phyloP scores from a whole-genome alignment of 1,284 basidiomycete genomes.

The Cystobasidiaceae sp. region DNA sequence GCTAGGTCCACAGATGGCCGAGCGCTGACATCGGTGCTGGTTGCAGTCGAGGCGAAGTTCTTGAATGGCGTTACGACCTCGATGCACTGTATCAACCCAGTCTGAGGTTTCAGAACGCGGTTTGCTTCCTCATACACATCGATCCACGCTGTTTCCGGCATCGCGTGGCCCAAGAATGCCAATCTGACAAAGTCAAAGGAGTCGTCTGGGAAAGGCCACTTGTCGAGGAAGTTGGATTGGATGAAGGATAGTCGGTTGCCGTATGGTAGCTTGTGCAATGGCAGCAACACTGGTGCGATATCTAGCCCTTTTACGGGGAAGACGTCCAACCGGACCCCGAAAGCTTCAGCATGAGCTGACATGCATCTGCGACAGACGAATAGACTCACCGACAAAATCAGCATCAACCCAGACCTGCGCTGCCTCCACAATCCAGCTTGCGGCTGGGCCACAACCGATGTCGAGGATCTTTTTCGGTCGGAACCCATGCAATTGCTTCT shows the following conservation, averaged over 20 bases:
- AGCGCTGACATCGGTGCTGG: not conserved
- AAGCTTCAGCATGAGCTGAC: not conserved
- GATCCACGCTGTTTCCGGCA: slow-evolving; percentile 18
- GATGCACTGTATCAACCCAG: slow-evolving; percentile 17
- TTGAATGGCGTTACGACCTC: too few relatives aligned
- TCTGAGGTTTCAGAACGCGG: not conserved
- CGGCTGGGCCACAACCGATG: slow-evolving; percentile 9
- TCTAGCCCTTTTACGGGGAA: slow-evolving; percentile 2
- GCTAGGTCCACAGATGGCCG: not conserved
- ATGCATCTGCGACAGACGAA: not conserved
- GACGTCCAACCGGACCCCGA: not conserved
- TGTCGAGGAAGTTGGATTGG: slow-evolving; percentile 19
- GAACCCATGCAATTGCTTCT: not conserved
- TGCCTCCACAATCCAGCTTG: slow-evolving; percentile 21
- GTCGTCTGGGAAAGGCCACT: slow-evolving; percentile 18
- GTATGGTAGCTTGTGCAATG: not conserved
- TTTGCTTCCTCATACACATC: slow-evolving; percentile 21
- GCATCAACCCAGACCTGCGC: slow-evolving; percentile 5
- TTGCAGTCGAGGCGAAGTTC: not conserved
- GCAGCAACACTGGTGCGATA: slow-evolving; percentile 17
- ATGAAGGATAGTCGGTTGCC: slow-evolving; percentile 5
- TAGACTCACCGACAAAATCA: not conserved
- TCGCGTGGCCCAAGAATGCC: not conserved
- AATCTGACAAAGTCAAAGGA: slow-evolving; percentile 23
- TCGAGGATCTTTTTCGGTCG: slow-evolving; percentile 15